phyloP scores from a whole-genome alignment of 2,329 filamentous ascomycete species.

The Scedosporium dehoogii region DNA sequence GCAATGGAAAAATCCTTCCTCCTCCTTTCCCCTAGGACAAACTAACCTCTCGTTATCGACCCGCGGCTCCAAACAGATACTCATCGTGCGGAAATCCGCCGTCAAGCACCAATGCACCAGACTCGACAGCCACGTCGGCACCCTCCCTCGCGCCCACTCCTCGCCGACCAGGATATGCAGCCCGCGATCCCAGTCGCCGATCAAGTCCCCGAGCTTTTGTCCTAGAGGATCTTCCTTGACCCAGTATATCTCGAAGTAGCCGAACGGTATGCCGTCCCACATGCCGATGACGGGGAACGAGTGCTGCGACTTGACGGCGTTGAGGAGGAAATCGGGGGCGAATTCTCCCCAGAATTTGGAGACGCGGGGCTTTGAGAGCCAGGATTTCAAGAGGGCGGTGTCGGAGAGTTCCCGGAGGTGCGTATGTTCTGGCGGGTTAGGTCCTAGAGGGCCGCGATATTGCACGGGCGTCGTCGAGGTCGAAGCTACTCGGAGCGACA shows the following conservation, averaged over 20 bases:
- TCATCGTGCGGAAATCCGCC: conserved; percentile 70
- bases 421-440: conserved; percentile 19
- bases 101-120: conserved; percentile 80
- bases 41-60: conserved; percentile 81
- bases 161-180: conserved; percentile 86
- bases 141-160: conserved; percentile 78
- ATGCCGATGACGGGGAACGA: conserved; percentile 86
- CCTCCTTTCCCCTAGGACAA: neutral
- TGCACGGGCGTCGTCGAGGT: conserved; percentile 52
- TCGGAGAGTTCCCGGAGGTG: conserved; percentile 33
- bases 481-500: conserved; percentile 81
- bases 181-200: conserved; percentile 76
- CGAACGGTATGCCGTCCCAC: conserved; percentile 93
- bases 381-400: conserved; percentile 59
- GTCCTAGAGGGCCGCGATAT: conserved; percentile 49
- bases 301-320: conserved; percentile 56
- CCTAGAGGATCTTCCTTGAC: conserved; percentile 84
- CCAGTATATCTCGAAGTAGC: conserved; percentile 98
- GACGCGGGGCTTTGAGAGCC: conserved; percentile 83
- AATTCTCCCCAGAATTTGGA: conserved; percentile 73
- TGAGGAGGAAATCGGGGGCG: conserved; percentile 55
- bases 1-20: neutral
- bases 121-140: conserved; percentile 73
- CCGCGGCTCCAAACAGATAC: conserved; percentile 77
- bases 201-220: conserved; percentile 52